Conservation (phyloP, 768 basidiomycete species). For the Inosperma sp. region DNA sequence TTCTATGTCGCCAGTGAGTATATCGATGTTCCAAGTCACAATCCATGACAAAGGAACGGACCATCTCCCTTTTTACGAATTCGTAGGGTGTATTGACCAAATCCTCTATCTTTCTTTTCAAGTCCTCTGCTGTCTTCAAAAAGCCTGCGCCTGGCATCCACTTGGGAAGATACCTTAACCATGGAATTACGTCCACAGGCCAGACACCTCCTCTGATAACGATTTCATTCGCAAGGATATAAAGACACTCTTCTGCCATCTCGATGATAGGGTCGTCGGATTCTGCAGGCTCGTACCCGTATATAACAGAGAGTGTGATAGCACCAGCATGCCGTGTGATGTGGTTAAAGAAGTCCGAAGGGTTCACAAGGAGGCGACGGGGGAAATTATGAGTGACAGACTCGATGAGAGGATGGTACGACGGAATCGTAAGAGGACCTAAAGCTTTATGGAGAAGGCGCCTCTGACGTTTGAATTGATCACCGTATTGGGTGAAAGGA, state of each 20-base stretch:
- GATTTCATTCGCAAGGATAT: slow-evolving; percentile 20
- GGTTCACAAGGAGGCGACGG: slow-evolving; percentile 35
- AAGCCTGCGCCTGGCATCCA: slow-evolving; percentile 39
- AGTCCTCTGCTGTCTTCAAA: slow-evolving; percentile 27
- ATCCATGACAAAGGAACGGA: slow-evolving; percentile 8
- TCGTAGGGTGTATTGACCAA: slow-evolving; percentile 13
- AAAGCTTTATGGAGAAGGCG: slow-evolving; percentile 50
- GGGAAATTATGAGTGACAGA: slow-evolving; percentile 41
- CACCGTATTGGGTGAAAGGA: slow-evolving; percentile 40
- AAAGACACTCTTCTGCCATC: slow-evolving; percentile 27
- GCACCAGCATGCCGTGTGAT: slow-evolving; percentile 34
- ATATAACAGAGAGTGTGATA: slow-evolving; percentile 22
- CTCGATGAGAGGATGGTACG: slow-evolving; percentile 41
- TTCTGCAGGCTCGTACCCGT: slow-evolving; percentile 30
- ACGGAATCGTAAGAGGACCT: slow-evolving; percentile 34
- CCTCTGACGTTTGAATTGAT: slow-evolving; percentile 44
- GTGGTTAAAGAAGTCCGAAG: slow-evolving; percentile 40
- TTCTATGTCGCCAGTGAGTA: slow-evolving; percentile 29
- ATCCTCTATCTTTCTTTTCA: slow-evolving; percentile 17
- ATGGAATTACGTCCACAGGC: slow-evolving; percentile 33
- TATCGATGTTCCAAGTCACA: slow-evolving; percentile 13
- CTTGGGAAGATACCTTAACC: slow-evolving; percentile 33
- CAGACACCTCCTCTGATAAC: slow-evolving; percentile 31
- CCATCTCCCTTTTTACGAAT: slow-evolving; percentile 14
- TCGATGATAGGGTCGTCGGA: slow-evolving; percentile 33